Base-by-base conservation (phyloP, 306 rosid species). In the Ormosia semicastrata region DNA sequence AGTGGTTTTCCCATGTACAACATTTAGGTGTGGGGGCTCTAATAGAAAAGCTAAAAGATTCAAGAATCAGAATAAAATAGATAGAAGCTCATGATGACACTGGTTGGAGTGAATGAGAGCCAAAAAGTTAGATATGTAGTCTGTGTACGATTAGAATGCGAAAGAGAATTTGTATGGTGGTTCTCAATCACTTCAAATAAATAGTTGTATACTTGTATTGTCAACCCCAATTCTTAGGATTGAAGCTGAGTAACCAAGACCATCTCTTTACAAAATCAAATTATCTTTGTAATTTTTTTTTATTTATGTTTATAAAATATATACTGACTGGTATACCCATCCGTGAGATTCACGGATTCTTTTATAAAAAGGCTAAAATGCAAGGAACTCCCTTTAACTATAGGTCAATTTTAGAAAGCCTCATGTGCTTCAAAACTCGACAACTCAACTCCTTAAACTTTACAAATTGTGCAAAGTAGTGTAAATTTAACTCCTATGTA, bases 281-380 rank as follows among this genome's bases (percentile, higher is more conserved):
- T n/a, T n/a, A n/a, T n/a, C n/a, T n/a, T n/a, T n/a, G n/a, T n/a
- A n/a, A n/a, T n/a, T n/a, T n/a, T n/a, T n/a, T n/a, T n/a, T n/a
- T n/a, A n/a, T n/a, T n/a, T n/a, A n/a, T 36, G 29, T 34, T 56
- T 66, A 46, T 75, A 71, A 64, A 82, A 14, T 75, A 68, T 53
- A 73, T 30, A 14, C 44, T 46, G 24, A 24, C 24, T 24, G 24
- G 24, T 24, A 24, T 24, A 24, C 24, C 24, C 24, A 24, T 24
- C 24, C 24, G 24, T 24, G 24, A 24, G 24, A 24, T 24, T 24
- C 24, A 24, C 24, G 24, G 24, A 24, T 24, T 24, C 1, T 24
- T 24, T 24, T 24, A 24, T 0, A 24, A 24, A 24, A 24, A 24
- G 24, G 24, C 24, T 24, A 24, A 24, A 24, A 24, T 24, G 24